Base-by-base conservation (phyloP, 2,329 filamentous ascomycete species). In the Falciphora oryzae region DNA sequence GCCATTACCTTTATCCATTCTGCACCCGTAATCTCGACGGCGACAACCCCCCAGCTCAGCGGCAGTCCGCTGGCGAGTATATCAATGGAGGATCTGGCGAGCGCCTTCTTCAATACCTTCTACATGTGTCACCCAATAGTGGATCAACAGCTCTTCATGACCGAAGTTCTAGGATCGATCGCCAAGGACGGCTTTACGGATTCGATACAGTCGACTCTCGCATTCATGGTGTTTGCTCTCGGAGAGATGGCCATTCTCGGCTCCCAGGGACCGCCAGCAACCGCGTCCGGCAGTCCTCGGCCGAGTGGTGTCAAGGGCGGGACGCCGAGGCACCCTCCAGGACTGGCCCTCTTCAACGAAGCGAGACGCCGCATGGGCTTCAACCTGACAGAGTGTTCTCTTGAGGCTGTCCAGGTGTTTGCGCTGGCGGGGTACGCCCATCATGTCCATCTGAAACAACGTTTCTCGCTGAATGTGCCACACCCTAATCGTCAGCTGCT, bases 301-400 rank as follows among this genome's bases (percentile, higher is more conserved):
- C 72, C 77, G 1, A 84, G 83, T 68, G 83, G 84, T 3, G 75
- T 86, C 29, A 79, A 80, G 57, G 84, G 84, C 16, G 83, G 83
- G 1, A 78, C 79, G 2, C 68, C 73, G 2, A 75, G 78, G 18
- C 76, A 75, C 25, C 85, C 85, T 2, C 85, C 86, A 0, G 86
- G 86, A 0, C 71, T 88, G 3, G 78, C 78, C 1, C 78, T 86
- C 50, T 88, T 88, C 73, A 88, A 88, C 67, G 85, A 88, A 72
- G 86, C 85, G 22, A 78, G 85, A 62, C 81, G 80, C 65, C 77
- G 84, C n/a, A 78, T 87, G 70, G 85, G 86, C 0, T 87, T 86
- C 70, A 77, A 81, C 13, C 70, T 83, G 63, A 81, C 81, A 1
- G 80, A 84, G 29, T 84, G 80, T 69, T 84, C 79, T 62, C 72